Base-by-base conservation (phyloP, 2,329 filamentous ascomycete genomes). In the Neopestalotiopsis rosae region DNA sequence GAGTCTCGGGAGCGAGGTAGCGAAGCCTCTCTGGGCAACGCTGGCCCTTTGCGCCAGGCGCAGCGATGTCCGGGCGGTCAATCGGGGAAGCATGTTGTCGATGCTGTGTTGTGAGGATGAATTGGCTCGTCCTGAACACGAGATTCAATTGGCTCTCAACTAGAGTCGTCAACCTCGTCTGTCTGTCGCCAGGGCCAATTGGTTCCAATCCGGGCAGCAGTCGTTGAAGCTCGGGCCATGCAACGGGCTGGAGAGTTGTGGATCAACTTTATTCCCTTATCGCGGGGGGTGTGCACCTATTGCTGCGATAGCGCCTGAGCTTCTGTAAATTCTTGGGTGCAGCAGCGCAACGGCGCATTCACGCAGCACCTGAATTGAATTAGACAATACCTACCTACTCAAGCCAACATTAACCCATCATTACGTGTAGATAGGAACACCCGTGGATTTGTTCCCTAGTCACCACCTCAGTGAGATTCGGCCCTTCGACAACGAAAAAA, bases 71-170 rank as follows among this genome's bases (percentile, higher is more conserved):
- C 82, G 81, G 70, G 81, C 70, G 71, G 80, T 76, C 34, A 81
- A 72, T 70, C 80, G 81, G 62, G 83, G 82, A 73, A 85, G 77
- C 79, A 87, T 89, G 67, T 86, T 86, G 83, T 80, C 80, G 80
- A 85, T 81, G 80, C 82, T 83, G 80, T 72, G 75, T 82, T 74
- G 82, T 81, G 80, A 81, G 87, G 74, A 74, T 80, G 73, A 77
- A 79, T 77, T 67, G 69, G 61, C 56, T 67, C 59, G 66, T 49
- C 67, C n/a, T 24, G 62, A 64, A 65, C 24, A 28, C 68, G 70
- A 72, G 72, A 71, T 38, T 38, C 34, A 38, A 38, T 74, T 70
- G 71, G 70, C 65, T 49, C 65, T 49, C 67, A 59, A 62, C 61
- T 66, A 42, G 30, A 59, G 63, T 61, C 67, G 56, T 67, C 32